Percentiles rank a stretch among this genome's conserved stretches.
These are phyloP conservation scores for Boletus subparvulus DNA, from an alignment of 768 basidiomycete genomes.

Conservation along the genomic window DNA sequence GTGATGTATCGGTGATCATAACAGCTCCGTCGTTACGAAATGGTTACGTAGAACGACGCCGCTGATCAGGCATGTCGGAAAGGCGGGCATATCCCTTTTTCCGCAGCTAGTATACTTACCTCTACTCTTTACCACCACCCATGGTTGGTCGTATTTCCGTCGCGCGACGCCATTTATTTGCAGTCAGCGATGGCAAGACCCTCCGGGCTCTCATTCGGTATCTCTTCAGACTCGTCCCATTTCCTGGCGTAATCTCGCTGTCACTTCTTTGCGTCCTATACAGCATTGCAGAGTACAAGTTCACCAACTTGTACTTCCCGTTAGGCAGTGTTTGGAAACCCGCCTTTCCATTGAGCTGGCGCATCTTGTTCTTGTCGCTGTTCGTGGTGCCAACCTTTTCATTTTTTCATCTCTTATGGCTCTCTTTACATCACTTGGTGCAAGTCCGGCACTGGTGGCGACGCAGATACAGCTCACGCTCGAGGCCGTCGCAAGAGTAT, in stretches of 20 bases:
- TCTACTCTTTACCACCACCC: not conserved
- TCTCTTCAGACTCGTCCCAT: not conserved
- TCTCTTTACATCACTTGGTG: not conserved
- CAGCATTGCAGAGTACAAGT: slow-evolving; percentile 5
- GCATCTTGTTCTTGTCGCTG: slow-evolving; percentile 11
- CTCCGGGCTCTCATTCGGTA: not conserved
- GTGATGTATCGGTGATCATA: too few relatives aligned
- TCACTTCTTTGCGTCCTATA: slow-evolving; percentile 6
- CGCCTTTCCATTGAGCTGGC: slow-evolving; percentile 22
- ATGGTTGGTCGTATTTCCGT: not conserved
- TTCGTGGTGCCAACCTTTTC: slow-evolving; percentile 14
- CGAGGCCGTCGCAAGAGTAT: slow-evolving; percentile 5
- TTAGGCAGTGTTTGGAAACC: slow-evolving; percentile 22
- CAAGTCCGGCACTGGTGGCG: not conserved
- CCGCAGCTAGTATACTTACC: not conserved
- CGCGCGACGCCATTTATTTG: not conserved
- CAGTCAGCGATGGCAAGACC: not conserved
- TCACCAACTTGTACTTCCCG: slow-evolving; percentile 9
- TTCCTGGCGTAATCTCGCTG: not conserved
- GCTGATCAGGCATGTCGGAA: not conserved
- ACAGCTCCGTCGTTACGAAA: too few relatives aligned
- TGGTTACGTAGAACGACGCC: too few relatives aligned
- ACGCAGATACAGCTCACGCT: not conserved
- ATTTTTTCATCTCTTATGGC: slow-evolving; percentile 4
- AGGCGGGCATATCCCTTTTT: not conserved